Percentiles rank a stretch among this genome's conserved stretches.
phyloP scores from a whole-genome alignment of 345 rosid species.

The Rhodamnia rubescens region DNA sequence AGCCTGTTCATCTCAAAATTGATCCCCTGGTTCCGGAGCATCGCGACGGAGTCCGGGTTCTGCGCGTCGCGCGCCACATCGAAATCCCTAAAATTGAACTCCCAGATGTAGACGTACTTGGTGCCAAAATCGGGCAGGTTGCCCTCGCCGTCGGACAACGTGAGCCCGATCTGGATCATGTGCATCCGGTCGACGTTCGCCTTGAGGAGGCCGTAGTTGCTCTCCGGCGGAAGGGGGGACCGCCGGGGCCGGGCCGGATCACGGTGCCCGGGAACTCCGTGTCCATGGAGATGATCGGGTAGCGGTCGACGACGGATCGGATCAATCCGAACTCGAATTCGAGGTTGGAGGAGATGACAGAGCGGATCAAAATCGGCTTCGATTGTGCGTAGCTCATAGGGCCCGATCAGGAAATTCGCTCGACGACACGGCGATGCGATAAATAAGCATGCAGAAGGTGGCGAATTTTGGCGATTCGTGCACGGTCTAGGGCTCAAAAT shows the following conservation, averaged over 20 bases:
- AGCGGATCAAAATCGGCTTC: slow-evolving; percentile 14
- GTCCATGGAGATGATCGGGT: slow-evolving; percentile 34
- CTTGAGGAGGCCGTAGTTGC: slow-evolving; percentile 21
- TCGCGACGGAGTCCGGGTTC: slow-evolving; percentile 26
- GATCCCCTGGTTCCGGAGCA: slow-evolving; percentile 25
- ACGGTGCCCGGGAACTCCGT: slow-evolving; percentile 39
- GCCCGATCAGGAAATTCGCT: background rate
- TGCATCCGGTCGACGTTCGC: slow-evolving; percentile 31
- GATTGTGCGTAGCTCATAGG: background rate
- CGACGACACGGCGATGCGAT: background rate
- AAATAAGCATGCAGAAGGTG: background rate
- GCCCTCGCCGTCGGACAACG: slow-evolving; percentile 23
- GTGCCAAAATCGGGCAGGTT: slow-evolving; percentile 30
- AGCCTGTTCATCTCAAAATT: slow-evolving; percentile 18
- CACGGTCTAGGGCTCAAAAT: background rate
- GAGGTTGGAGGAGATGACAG: slow-evolving; percentile 23
- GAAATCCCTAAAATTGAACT: slow-evolving; percentile 35
- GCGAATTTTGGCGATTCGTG: background rate
- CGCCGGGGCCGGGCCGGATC: slow-evolving; percentile 3
- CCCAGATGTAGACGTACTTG: slow-evolving; percentile 21
- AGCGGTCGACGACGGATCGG: slow-evolving; percentile 10
- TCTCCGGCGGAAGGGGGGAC: slow-evolving; percentile 3
- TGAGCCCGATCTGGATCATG: slow-evolving; percentile 31
- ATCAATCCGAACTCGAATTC: slow-evolving; percentile 20
- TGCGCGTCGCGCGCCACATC: slow-evolving; percentile 18